Conservation (phyloP, 306 rosid species). For the Luffa aegyptiaca region DNA sequence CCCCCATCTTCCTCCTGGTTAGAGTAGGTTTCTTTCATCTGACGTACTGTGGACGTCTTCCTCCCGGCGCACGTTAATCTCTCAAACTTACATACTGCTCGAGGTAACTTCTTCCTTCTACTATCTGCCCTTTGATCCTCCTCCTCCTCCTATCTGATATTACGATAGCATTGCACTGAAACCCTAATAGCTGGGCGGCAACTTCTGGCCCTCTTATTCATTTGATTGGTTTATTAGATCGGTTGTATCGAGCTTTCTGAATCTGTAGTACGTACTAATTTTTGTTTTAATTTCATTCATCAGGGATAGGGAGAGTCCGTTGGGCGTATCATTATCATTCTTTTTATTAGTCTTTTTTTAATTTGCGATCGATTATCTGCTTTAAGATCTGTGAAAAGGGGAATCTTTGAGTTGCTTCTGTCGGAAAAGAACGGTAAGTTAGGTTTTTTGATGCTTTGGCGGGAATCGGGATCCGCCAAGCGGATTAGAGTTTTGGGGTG, state of each 20-base stretch:
- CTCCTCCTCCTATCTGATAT: neutral
- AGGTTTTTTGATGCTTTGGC: conserved; percentile 71
- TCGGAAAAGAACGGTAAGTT: conserved; percentile 19
- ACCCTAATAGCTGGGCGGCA: conserved; percentile 24
- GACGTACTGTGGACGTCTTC: conserved; percentile 14
- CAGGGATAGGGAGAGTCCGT: conserved; percentile 27
- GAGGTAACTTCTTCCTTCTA: conserved; percentile 17
- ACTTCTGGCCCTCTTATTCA: neutral
- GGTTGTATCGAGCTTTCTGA: neutral
- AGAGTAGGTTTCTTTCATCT: conserved; percentile 37
- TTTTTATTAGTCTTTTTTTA: neutral
- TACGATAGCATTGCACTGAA: neutral
- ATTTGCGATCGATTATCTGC: neutral
- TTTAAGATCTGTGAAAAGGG: conserved; percentile 22
- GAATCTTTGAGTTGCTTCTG: conserved; percentile 5
- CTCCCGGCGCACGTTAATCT: conserved; percentile 25
- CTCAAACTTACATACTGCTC: conserved; percentile 22
- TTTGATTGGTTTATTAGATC: neutral
- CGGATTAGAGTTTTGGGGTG: conserved; percentile 24
- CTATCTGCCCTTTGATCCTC: neutral
- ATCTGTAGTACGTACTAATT: conserved; percentile 3
- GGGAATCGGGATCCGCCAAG: conserved; percentile 30
- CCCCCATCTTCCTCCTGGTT: conserved; percentile 2
- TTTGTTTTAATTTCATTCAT: neutral
- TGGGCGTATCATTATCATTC: conserved; percentile 2